Evolutionary conservation across 352 stramenopile genomes (phyloP).

Genomic region (Phytophthora melonis): DNA sequence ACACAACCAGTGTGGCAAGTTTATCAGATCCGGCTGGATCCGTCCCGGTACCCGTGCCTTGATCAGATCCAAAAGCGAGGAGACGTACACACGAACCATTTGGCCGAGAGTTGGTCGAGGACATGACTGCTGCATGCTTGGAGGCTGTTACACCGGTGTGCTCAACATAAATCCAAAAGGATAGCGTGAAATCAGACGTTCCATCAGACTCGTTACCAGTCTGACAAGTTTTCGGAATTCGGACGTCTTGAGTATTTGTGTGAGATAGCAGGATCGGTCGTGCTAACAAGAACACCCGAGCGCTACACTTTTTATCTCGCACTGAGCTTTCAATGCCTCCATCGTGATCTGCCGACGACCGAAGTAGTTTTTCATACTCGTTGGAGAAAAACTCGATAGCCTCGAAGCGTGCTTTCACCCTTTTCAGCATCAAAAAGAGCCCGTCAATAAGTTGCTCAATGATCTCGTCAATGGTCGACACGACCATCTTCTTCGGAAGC

Average conservation of each 20-base stretch:
- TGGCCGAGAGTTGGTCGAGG: background rate
- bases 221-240: background rate
- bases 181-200: constrained; percentile 14
- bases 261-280: constrained; percentile 30
- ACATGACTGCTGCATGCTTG: background rate
- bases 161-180: constrained; percentile 38
- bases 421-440: constrained; percentile 47
- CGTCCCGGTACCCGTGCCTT: background rate
- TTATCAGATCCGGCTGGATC: constrained; percentile 8
- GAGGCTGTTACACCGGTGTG: constrained; percentile 1
- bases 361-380: constrained; percentile 14
- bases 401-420: constrained; percentile 23
- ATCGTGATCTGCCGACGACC: background rate
- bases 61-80: constrained; percentile 14
- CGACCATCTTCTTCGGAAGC: constrained; percentile 49
- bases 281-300: constrained; percentile 29
- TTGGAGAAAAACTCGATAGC: constrained; percentile 5
- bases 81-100: constrained; percentile 13
- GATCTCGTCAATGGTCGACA: constrained; percentile 50
- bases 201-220: background rate
- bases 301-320: background rate
- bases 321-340: background rate
- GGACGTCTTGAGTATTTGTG: constrained; percentile 17
- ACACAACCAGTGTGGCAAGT: constrained; percentile 23
- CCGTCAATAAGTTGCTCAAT: constrained; percentile 51